phyloP scores from a whole-genome alignment of 257 asterid genomes.

The Fraxinus quadrangulata region DNA sequence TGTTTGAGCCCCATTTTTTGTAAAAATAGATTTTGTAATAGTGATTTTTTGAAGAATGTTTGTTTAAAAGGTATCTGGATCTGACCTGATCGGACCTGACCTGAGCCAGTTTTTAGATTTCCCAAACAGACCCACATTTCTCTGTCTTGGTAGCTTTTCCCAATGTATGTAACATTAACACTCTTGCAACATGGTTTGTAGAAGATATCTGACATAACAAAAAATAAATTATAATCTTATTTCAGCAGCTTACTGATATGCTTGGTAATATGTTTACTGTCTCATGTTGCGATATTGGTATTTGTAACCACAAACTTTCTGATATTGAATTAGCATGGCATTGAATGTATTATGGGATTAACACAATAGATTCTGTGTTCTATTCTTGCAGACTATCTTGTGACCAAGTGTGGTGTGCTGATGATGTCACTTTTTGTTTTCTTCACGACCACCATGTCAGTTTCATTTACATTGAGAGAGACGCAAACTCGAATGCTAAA shows the following conservation, averaged over 20 bases:
- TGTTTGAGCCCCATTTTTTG: no score
- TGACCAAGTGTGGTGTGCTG: constrained; percentile 93
- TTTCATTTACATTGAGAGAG: constrained; percentile 97
- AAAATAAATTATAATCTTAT: background rate
- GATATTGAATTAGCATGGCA: background rate
- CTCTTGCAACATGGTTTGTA: background rate
- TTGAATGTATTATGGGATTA: constrained; percentile 17
- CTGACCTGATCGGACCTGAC: background rate
- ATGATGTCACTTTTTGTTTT: constrained; percentile 99
- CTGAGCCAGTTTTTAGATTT: background rate
- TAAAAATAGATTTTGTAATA: no score
- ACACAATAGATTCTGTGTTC: constrained; percentile 23
- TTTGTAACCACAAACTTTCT: constrained; percentile 21
- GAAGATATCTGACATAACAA: background rate
- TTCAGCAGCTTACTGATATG: constrained; percentile 16
- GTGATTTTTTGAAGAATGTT: no score
- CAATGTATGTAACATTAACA: background rate
- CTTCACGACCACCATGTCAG: constrained; percentile 99
- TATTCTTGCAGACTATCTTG: constrained; percentile 84
- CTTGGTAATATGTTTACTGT: constrained; percentile 1
- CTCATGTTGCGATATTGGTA: background rate
- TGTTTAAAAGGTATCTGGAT: background rate
- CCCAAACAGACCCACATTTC: background rate
- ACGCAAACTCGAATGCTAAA: constrained; percentile 99
- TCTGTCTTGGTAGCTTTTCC: background rate